Conservation (phyloP, 2,329 filamentous ascomycete genomes). For the Fusarium sp. region DNA sequence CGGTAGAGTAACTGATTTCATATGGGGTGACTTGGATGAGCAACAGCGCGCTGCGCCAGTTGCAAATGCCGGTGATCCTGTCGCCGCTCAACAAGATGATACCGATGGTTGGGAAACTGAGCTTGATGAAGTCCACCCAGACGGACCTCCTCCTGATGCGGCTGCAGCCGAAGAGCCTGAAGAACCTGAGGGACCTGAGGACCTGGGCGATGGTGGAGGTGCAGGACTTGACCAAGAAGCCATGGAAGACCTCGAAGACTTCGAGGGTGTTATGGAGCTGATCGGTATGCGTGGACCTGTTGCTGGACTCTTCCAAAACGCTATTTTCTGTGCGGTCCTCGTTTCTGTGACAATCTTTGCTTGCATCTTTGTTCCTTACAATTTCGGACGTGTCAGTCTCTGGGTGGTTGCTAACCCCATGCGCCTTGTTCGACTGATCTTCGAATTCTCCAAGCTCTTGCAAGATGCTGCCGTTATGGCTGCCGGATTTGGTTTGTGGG, state of each 20-base stretch:
- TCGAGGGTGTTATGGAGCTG: constrained; percentile 95
- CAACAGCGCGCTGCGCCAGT: constrained; percentile 46
- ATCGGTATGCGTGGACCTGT: constrained; percentile 96
- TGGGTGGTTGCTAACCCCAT: constrained; percentile 83
- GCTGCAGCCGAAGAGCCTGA: constrained; percentile 36
- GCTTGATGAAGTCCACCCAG: constrained; percentile 45
- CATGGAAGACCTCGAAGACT: constrained; percentile 87
- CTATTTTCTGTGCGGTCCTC: constrained; percentile 90
- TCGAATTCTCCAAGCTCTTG: constrained; percentile 78
- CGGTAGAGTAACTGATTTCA: constrained; percentile 62
- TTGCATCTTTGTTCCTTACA: constrained; percentile 91
- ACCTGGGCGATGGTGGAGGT: constrained; percentile 70
- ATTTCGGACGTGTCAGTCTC: constrained; percentile 85
- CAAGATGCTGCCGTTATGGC: constrained; percentile 78
- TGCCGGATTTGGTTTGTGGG: constrained; percentile 63
- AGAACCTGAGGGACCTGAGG: constrained; percentile 59
- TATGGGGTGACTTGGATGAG: constrained; percentile 67
- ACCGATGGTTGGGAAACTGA: constrained; percentile 50
- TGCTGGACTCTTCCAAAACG: constrained; percentile 90
- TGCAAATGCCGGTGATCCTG: constrained; percentile 52
- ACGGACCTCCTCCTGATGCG: constrained; percentile 45
- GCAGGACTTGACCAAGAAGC: constrained; percentile 78
- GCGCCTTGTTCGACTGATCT: constrained; percentile 76
- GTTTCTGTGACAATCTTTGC: constrained; percentile 86
- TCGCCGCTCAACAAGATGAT: constrained; percentile 50